phyloP scores from a whole-genome alignment of 257 asterid species.

The Plantago ovata region DNA sequence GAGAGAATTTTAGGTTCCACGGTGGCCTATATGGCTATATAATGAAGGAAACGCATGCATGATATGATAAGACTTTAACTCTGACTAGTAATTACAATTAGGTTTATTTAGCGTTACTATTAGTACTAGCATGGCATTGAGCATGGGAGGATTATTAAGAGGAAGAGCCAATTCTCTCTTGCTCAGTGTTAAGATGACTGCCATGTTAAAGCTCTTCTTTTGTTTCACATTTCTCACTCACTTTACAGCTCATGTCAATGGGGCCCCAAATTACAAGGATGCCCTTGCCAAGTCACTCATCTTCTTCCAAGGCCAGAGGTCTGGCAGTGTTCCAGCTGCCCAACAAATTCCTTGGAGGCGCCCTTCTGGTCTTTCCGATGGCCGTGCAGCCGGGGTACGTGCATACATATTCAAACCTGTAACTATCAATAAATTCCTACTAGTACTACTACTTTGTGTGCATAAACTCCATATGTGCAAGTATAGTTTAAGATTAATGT shows the following conservation, averaged over 20 bases:
- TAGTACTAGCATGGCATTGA: slow-evolving; percentile 29
- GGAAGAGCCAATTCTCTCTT: slow-evolving; percentile 10
- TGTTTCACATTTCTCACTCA: slow-evolving; percentile 15
- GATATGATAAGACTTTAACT: slow-evolving; percentile 10
- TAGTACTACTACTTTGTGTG: no score
- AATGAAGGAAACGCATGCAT: slow-evolving; percentile 8
- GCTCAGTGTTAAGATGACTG: neutral
- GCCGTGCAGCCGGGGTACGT: slow-evolving; percentile 38
- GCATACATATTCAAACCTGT: slow-evolving; percentile 16
- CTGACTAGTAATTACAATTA: slow-evolving; percentile 1
- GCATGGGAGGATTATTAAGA: slow-evolving; percentile 2
- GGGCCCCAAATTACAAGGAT: slow-evolving; percentile 52
- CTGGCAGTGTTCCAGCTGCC: slow-evolving; percentile 51
- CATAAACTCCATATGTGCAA: no score
- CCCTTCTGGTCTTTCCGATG: slow-evolving; percentile 67
- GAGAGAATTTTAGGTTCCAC: slow-evolving; percentile 16
- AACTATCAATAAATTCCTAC: neutral
- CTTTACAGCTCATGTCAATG: slow-evolving; percentile 23
- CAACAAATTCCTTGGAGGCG: slow-evolving; percentile 62
- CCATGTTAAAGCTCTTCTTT: slow-evolving; percentile 18
- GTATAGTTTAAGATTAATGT: no score
- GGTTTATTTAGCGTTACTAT: slow-evolving; percentile 7
- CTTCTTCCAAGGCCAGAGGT: slow-evolving; percentile 90
- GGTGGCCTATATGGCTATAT: slow-evolving; percentile 39
- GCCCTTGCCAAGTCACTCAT: slow-evolving; percentile 77